Conservation (phyloP, 1,284 basidiomycete genomes). For the Volvariella surrecta region DNA sequence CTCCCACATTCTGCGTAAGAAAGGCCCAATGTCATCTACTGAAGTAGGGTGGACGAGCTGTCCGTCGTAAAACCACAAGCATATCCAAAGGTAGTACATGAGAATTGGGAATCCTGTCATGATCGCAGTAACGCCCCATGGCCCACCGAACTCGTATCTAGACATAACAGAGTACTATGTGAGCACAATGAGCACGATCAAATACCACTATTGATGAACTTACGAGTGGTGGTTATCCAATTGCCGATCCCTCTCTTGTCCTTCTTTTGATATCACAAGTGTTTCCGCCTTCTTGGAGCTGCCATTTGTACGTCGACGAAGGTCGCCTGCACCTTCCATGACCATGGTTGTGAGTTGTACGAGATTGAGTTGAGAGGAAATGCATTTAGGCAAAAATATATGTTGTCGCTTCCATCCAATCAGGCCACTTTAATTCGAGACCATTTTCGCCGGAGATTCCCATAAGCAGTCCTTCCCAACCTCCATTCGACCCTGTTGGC, state of each 20-base stretch:
- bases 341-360: too few species aligned
- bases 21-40: slow-evolving; percentile 69
- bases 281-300: background rate
- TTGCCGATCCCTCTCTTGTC: background rate
- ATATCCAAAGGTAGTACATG: slow-evolving; percentile 99
- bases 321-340: background rate
- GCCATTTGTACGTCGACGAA: background rate
- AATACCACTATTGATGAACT: too few species aligned
- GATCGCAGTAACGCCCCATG: slow-evolving; percentile 85
- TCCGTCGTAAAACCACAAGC: slow-evolving; percentile 94
- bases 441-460: too few species aligned
- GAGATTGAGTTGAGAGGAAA: too few species aligned
- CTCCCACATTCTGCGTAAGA: slow-evolving; percentile 75
- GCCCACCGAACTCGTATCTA: slow-evolving; percentile 95
- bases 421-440: too few species aligned
- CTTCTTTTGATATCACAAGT: background rate
- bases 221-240: background rate
- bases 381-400: too few species aligned
- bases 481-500: too few species aligned
- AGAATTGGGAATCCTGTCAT: slow-evolving; percentile 90
- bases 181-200: background rate
- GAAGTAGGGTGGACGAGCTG: slow-evolving; percentile 72
- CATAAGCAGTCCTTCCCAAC: too few species aligned
- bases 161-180: background rate
- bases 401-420: too few species aligned